Conservation (phyloP, 768 basidiomycete genomes). For the Hemileccinum rubropunctum region DNA sequence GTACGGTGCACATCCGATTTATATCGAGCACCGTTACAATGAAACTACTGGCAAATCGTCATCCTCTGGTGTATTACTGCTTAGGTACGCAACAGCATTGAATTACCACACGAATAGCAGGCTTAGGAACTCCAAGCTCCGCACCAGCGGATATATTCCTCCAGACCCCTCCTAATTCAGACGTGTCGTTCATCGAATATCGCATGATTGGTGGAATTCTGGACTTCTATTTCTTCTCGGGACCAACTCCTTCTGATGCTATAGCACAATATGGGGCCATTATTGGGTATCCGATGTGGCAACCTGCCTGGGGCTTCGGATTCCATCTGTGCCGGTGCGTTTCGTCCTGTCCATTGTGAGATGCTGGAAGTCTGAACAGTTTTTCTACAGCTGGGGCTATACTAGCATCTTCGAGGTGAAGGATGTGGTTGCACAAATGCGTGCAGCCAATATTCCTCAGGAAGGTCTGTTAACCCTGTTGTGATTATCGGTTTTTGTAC, state of each 20-base stretch:
- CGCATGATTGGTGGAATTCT: conserved; percentile 69
- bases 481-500: background rate
- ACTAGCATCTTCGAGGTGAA: conserved; percentile 49
- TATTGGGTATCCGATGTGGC: conserved; percentile 65
- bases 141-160: conserved; percentile 69
- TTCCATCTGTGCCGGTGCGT: conserved; percentile 66
- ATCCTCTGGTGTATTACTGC: conserved; percentile 73
- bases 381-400: conserved; percentile 40
- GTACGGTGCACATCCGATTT: conserved; percentile 67
- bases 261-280: conserved; percentile 66
- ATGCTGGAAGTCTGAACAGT: background rate
- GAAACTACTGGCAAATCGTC: conserved; percentile 43
- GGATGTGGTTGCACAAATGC: conserved; percentile 53
- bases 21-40: conserved; percentile 67
- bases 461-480: conserved; percentile 44
- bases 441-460: conserved; percentile 64
- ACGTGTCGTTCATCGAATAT: conserved; percentile 65
- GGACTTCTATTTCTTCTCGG: conserved; percentile 75
- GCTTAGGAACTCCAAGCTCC: conserved; percentile 38
- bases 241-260: conserved; percentile 47
- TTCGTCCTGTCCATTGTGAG: background rate
- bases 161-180: conserved; percentile 50
- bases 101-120: background rate
- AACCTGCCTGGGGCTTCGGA: conserved; percentile 72
- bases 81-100: conserved; percentile 41